Base-by-base conservation (phyloP, 371 early-diverging fungal species). In the Mucor racemosus region DNA sequence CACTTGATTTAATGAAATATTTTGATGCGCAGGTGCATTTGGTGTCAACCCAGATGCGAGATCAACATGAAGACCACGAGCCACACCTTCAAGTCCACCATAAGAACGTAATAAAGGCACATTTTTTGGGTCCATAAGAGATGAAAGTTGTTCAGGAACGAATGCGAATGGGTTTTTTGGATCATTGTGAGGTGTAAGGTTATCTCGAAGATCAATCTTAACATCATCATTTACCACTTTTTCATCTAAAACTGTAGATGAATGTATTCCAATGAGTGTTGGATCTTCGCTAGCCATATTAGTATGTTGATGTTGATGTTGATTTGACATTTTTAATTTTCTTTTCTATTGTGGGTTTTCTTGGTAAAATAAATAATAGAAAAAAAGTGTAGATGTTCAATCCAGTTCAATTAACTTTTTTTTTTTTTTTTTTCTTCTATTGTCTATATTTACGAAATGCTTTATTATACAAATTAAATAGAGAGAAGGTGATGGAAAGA, bases 81-180 rank as follows among this genome's bases (percentile, higher is more conserved):
- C 70, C 8, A 90, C 58, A 13, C 87, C 84, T 19, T 72, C 71
- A 11, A 84, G 56, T 26, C 89, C 88, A 57, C 86, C 86, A 42
- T 69, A 81, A 6, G 62, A 56, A n/a, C 67, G 64, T 19, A 89
- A 69, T 6, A 81, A 71, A 13, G 78, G 76, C 26, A 85, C 63
- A 19, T 84, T 78, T 66, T 88, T 87, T 13, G 88, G 88, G 75
- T 89, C 89, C 64, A 85, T 78, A 31, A 88, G 63, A 31, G 75
- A 72, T 38, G 76, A 74, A 4, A 88, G 67, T 64, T 89, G 82
- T 11, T 71, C 70, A 0, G 81, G 79, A 6, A 76, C 76, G 73
- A 84, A 87, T 7, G 84, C 77, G 71, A 86, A 89, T 0, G 87
- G 86, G 14, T 81, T 86, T 54, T 56, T 46, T 1, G 80, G 74